Base-by-base conservation (phyloP, 2,329 filamentous ascomycete species). In the Lecanicillium sp. region DNA sequence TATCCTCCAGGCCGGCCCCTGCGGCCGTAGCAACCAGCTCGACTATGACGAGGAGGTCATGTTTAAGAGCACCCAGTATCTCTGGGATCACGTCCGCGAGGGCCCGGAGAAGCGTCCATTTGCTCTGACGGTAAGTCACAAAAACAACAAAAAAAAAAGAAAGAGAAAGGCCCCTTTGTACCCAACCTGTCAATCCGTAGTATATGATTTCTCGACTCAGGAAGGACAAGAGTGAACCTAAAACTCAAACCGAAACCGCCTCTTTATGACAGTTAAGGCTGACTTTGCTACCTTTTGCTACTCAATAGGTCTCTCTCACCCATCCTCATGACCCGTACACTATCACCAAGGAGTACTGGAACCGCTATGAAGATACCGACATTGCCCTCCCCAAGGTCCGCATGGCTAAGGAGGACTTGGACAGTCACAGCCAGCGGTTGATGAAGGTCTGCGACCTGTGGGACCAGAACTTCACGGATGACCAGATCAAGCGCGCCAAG, bases 31-130 rank as follows among this genome's bases (percentile, higher is more conserved):
- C 63, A 95, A 95, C 65, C 89, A 95, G 69, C 73, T 95, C 37
- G 89, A 95, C 59, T 95, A 90, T 52, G 89, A 95, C 53, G 89
- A 95, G 64, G 89, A 95, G 63, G 87, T 95, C 58, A 90, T 95
- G 80, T 90, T 85, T 68, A 85, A 82, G 62, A 85, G 85, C 36
- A 84, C 80, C 30, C 88, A 95, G 61, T 95, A 89, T 57, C 68
- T 95, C 35, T 94, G 90, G 62, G 84, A 95, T 60, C 82, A 94
- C 54, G 85, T 92, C 28, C 82, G 89, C n/a, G 75, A 86, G 56
- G 83, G 84, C 9, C 77, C 76, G 1, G 69, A 74, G 39, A 73
- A 78, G 48, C 76, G 83, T 32, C 89, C 89, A 1, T 95, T 95
- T 60, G 85, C 80, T 52, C 64, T 95, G 67, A 95, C 89, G 25